phyloP scores from a whole-genome alignment of 2,329 filamentous ascomycete genomes.

The Talaromyces sp. region DNA sequence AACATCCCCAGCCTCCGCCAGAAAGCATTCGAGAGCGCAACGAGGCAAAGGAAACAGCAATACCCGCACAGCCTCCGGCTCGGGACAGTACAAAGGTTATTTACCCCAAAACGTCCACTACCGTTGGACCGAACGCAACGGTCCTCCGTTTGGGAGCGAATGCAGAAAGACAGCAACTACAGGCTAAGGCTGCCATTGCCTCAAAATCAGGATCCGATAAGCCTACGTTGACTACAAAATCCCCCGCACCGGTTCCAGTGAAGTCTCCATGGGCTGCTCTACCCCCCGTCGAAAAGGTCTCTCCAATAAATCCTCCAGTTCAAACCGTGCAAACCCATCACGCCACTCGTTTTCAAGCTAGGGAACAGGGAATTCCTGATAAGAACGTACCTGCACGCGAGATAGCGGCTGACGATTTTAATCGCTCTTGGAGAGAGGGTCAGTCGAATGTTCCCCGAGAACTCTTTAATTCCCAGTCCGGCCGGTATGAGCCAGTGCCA shows the following conservation, averaged over 20 bases:
- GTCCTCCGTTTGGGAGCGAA: constrained; percentile 46
- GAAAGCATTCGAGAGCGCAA: constrained; percentile 19
- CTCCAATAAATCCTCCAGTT: constrained; percentile 57
- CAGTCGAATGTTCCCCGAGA: constrained; percentile 61
- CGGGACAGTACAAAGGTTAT: constrained; percentile 25
- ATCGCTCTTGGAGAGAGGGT: constrained; percentile 74
- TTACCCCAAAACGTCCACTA: constrained; percentile 36
- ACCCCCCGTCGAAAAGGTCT: constrained; percentile 76
- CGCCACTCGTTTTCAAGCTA: constrained; percentile 47
- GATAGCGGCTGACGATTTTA: constrained; percentile 92
- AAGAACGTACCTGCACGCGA: constrained; percentile 61
- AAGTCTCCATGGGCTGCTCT: constrained; percentile 91
- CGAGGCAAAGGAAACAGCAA: constrained; percentile 18
- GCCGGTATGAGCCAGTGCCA: constrained; percentile 80
- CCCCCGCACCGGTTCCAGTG: constrained; percentile 55
- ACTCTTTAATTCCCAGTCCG: constrained; percentile 91
- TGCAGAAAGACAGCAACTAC: constrained; percentile 34
- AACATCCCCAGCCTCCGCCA: constrained; percentile 22
- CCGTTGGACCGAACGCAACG: constrained; percentile 47
- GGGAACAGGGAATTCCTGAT: constrained; percentile 54
- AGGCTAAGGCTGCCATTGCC: constrained; percentile 39
- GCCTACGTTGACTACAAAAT: constrained; percentile 44
- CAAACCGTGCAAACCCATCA: constrained; percentile 31
- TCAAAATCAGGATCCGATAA: constrained; percentile 52
- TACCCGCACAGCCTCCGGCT: constrained; percentile 21